These are phyloP conservation scores for Adiantum capillusveneris DNA, from an alignment of 75 land plant species.

Conservation along the genomic window DNA sequence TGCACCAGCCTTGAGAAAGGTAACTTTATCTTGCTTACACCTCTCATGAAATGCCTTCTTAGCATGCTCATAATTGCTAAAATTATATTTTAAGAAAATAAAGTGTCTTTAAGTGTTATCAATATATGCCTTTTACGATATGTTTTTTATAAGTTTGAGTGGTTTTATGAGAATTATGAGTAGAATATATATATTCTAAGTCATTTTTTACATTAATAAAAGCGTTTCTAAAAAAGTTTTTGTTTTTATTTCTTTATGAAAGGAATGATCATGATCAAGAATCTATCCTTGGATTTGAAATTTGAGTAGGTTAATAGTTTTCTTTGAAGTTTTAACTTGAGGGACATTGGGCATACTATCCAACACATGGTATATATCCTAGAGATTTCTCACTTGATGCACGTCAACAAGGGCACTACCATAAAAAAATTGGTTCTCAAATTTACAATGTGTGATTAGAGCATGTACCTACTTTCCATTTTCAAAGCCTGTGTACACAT, in stretches of 20 bases:
- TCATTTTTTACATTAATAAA: no score
- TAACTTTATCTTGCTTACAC: constrained; percentile 36
- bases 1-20: constrained; percentile 43
- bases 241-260: no score
- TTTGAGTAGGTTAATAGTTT: no score
- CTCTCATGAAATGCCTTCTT: constrained; percentile 22
- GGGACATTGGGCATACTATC: constrained; percentile 9
- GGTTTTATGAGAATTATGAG: no score
- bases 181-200: no score
- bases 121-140: no score
- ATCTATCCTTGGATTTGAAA: no score
- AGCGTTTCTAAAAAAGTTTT: no score
- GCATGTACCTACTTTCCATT: constrained; percentile 39
- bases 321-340: no score
- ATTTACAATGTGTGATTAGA: constrained; percentile 19
- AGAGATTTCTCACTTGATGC: constrained; percentile 50
- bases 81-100: constrained; percentile 51
- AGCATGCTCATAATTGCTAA: constrained; percentile 10
- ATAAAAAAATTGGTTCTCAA: constrained; percentile 28
- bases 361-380: constrained; percentile 29
- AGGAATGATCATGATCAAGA: no score
- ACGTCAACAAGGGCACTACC: constrained; percentile 39
- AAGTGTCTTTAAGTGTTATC: no score
- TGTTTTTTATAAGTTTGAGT: no score
- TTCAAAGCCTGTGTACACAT: constrained; percentile 24